Conservation (phyloP, 768 basidiomycete species). For the Collybia sp. region DNA sequence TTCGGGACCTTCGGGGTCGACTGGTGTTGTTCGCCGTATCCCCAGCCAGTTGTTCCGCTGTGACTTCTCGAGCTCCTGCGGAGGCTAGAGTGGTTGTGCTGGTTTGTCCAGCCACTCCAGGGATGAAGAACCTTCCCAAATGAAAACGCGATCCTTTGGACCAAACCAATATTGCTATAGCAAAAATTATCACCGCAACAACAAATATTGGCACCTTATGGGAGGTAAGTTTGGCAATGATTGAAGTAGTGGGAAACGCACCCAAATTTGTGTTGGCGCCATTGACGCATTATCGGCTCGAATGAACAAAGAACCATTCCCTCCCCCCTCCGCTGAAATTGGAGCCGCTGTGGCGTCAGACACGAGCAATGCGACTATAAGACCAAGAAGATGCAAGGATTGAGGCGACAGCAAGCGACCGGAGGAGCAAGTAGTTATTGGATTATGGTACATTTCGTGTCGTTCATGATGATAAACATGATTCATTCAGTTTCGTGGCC, state of each 20-base stretch:
- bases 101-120: not conserved
- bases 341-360: not conserved
- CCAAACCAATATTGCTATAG: not conserved
- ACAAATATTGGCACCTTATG: not conserved
- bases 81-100: not conserved
- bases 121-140: not conserved
- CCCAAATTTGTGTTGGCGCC: not conserved
- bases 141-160: not conserved
- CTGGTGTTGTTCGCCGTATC: constrained; percentile 27
- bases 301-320: too few relatives aligned
- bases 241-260: not conserved
- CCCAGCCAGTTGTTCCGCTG: constrained; percentile 56
- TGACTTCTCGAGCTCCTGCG: constrained; percentile 31
- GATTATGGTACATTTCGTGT: not conserved
- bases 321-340: not conserved
- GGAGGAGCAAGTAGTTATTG: not conserved
- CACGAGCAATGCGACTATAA: constrained; percentile 6
- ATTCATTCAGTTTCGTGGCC: too few relatives aligned
- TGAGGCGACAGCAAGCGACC: not conserved
- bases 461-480: not conserved
- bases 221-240: not conserved
- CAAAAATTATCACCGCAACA: not conserved
- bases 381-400: not conserved
- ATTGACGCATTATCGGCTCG: too few relatives aligned
- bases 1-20: constrained; percentile 34